Evolutionary conservation across 2,329 filamentous ascomycete species (phyloP).

Genomic region (Penicillium sp.): DNA sequence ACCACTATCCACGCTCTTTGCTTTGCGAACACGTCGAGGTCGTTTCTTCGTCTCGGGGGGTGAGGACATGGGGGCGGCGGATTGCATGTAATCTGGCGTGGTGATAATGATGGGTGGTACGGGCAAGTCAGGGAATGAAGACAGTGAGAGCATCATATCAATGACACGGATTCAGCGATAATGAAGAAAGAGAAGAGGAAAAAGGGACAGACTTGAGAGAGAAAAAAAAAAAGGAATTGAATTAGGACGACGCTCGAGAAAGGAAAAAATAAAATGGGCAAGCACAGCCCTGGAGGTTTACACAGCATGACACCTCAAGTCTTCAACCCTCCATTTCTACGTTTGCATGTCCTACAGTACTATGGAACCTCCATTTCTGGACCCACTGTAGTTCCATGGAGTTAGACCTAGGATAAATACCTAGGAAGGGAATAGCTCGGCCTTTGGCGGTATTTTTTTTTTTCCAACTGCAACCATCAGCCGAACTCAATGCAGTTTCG

Average conservation of each 20-base stretch:
- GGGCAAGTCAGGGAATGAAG: background rate
- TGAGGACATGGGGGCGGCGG: background rate
- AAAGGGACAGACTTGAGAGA: background rate
- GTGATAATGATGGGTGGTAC: slow-evolving; percentile 13
- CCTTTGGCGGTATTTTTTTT: background rate
- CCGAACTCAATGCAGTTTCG: background rate
- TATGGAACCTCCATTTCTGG: background rate
- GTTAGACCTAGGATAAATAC: too few relatives aligned
- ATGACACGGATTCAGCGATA: background rate
- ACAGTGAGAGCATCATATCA: background rate
- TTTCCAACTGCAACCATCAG: background rate
- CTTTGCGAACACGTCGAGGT: slow-evolving; percentile 8
- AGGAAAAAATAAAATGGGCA: background rate
- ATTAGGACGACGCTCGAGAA: background rate
- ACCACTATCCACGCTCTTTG: background rate
- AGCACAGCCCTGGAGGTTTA: background rate
- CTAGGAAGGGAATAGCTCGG: too few relatives aligned
- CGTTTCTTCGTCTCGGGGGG: slow-evolving; percentile 14
- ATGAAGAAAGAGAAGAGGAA: too few relatives aligned
- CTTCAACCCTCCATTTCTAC: background rate
- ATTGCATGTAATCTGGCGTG: background rate
- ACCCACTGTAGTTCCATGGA: background rate
- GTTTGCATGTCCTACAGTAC: background rate
- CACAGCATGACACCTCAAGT: background rate
- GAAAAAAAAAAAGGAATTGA: background rate